Evolutionary conservation across 805 yeast species (phyloP).

Genomic region (Ogataea thermomethanolica): DNA sequence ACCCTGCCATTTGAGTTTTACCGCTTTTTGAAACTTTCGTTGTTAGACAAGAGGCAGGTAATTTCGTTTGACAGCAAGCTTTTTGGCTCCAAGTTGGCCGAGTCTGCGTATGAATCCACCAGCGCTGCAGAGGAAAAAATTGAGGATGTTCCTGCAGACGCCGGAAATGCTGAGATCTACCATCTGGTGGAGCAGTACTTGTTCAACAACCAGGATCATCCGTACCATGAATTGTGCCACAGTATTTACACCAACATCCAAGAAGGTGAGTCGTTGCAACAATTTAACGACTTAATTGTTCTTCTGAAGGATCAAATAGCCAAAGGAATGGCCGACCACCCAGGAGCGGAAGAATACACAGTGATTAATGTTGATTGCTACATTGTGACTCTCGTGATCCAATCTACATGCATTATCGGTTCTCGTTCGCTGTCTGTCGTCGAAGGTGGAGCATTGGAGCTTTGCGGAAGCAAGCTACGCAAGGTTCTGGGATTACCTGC

Average conservation of each 20-base stretch:
- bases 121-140: constrained; percentile 19
- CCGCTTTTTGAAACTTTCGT: constrained; percentile 43
- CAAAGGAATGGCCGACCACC: constrained; percentile 3
- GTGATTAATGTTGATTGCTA: constrained; percentile 36
- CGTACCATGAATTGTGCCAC: constrained; percentile 31
- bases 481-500: constrained; percentile 26
- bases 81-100: constrained; percentile 31
- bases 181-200: constrained; percentile 33
- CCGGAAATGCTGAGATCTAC: constrained; percentile 30
- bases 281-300: constrained; percentile 27
- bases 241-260: constrained; percentile 33
- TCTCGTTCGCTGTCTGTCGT: constrained; percentile 83
- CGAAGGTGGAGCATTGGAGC: constrained; percentile 43
- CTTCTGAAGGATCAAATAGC: constrained; percentile 22
- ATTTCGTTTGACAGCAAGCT: constrained; percentile 35
- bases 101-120: constrained; percentile 14
- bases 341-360: constrained; percentile 10
- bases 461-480: constrained; percentile 28
- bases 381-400: constrained; percentile 59
- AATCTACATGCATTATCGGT: constrained; percentile 76
- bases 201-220: constrained; percentile 34
- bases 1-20: constrained; percentile 64
- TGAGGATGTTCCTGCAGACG: constrained; percentile 18
- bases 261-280: constrained; percentile 28
- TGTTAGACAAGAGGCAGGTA: constrained; percentile 35